phyloP scores from a whole-genome alignment of 2,329 filamentous ascomycete species.

The Fusarium nodosum region DNA sequence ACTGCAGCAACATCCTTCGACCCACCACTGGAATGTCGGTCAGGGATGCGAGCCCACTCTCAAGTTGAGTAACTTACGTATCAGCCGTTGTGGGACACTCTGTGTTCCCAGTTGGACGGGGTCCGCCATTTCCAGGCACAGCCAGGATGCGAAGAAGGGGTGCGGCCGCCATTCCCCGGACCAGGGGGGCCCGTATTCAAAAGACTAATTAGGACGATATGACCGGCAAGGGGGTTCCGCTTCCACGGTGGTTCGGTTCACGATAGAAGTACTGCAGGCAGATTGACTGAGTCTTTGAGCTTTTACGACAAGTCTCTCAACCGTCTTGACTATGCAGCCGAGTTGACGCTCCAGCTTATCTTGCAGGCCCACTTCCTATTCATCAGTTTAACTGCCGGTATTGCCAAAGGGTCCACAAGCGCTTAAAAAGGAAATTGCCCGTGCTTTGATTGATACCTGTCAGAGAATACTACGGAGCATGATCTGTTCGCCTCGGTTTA shows the following conservation, averaged over 20 bases:
- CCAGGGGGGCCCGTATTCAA: slow-evolving; percentile 36
- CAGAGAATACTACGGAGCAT: slow-evolving; percentile 36
- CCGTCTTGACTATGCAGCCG: slow-evolving; percentile 31
- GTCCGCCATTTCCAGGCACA: slow-evolving; percentile 48
- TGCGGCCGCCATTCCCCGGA: slow-evolving; percentile 48
- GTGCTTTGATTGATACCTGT: slow-evolving; percentile 36
- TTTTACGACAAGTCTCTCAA: slow-evolving; percentile 34
- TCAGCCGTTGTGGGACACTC: slow-evolving; percentile 44
- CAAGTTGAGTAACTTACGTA: slow-evolving; percentile 18
- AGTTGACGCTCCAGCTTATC: slow-evolving; percentile 42
- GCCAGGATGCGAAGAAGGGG: slow-evolving; percentile 43
- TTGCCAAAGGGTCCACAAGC: slow-evolving; percentile 36
- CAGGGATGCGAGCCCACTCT: slow-evolving; percentile 50
- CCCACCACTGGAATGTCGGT: slow-evolving; percentile 52
- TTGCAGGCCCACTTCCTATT: slow-evolving; percentile 39
- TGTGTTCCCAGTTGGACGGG: slow-evolving; percentile 36
- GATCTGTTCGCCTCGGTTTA: slow-evolving; percentile 36
- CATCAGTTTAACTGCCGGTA: slow-evolving; percentile 47
- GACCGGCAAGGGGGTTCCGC: slow-evolving; percentile 52
- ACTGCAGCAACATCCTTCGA: slow-evolving; percentile 51
- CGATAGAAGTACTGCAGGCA: slow-evolving; percentile 41
- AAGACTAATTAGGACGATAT: slow-evolving; percentile 41
- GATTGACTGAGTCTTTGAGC: slow-evolving; percentile 36
- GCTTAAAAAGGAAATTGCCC: slow-evolving; percentile 37
- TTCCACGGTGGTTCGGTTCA: slow-evolving; percentile 50